Base-by-base conservation (phyloP, 2,329 filamentous ascomycete genomes). In the Trichophyton simii region DNA sequence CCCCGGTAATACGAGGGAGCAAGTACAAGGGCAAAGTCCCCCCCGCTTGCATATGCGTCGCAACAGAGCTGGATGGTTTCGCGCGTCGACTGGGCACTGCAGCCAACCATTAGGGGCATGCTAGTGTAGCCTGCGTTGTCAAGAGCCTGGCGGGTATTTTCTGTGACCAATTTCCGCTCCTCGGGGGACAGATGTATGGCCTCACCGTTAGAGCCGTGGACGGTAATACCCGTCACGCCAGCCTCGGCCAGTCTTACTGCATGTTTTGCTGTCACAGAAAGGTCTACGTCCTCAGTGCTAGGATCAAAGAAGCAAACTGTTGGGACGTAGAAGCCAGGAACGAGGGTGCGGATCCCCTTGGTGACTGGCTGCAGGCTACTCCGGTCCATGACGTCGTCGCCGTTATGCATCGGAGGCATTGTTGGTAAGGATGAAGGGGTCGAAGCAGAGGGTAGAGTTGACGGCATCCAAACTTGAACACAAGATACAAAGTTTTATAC, bases 201-300 rank as follows among this genome's bases (percentile, higher is more conserved):
- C 78, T 95, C 90, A 63, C 90, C 90, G 75, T 95, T 95, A 67
- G 89, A 95, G 64, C 91, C 90, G 87, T 94, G 90, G 67, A 87
- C 87, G 50, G 94, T 88, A 28, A 95, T 81, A 41, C 90, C 90
- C 57, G 86, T 88, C 9, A 95, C 83, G 7, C 91, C 91, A 62
- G 84, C 87, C 71, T 85, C 79, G 44, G 86, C 87, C 57, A 95
- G 83, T 57, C 89, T 86, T 67, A 88, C 83, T 25, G 88, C 87
- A 72, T 95, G 90, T 71, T 83, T 87, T 75, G 89, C 88, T 77
- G 94, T 88, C 63, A 83, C 82, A 41, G 87, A 80, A 65, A 91
- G 84, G 71, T 95, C 90, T 68, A 95, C 81, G 57, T 94, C 88
- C 76, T 95, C 90, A 54, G 88, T 94, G 66, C 86, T 82, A 5